phyloP scores from a whole-genome alignment of 140 eudicot species.

The Flaveria floridana region DNA sequence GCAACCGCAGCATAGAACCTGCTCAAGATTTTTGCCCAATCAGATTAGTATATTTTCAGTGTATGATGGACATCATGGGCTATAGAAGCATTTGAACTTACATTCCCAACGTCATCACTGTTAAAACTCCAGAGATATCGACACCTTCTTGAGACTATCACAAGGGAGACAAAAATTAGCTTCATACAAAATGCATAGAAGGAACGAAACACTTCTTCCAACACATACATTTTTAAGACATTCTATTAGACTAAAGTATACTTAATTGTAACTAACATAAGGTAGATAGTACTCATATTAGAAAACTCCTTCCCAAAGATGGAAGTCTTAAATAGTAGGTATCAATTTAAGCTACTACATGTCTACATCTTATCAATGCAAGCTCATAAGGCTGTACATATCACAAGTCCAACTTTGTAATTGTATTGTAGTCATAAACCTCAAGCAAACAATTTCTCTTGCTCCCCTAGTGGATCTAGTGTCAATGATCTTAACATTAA shows the following conservation, averaged over 20 bases:
- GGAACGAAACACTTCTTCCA: slow-evolving; percentile 11
- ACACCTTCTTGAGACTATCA: slow-evolving; percentile 83
- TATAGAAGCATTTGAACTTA: slow-evolving; percentile 42
- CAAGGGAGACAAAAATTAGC: slow-evolving; percentile 24
- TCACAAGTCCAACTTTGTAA: neutral
- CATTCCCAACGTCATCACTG: slow-evolving; percentile 98
- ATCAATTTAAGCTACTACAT: neutral
- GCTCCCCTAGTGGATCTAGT: neutral
- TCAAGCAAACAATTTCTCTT: neutral
- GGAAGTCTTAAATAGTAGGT: neutral
- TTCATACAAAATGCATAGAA: slow-evolving; percentile 1
- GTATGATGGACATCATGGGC: neutral
- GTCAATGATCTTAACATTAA: neutral
- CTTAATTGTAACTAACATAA: neutral
- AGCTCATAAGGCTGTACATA: neutral
- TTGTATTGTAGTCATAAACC: neutral
- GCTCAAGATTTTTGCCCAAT: slow-evolving; percentile 22
- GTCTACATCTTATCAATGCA: neutral
- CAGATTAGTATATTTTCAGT: slow-evolving; percentile 22
- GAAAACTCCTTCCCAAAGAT: neutral
- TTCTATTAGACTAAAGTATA: neutral
- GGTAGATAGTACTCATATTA: neutral
- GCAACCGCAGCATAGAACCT: slow-evolving; percentile 98
- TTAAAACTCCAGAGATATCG: slow-evolving; percentile 88
- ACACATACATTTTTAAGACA: neutral